phyloP scores from a whole-genome alignment of 176 grass and related monocot species.

The Aegilops umbellulata region DNA sequence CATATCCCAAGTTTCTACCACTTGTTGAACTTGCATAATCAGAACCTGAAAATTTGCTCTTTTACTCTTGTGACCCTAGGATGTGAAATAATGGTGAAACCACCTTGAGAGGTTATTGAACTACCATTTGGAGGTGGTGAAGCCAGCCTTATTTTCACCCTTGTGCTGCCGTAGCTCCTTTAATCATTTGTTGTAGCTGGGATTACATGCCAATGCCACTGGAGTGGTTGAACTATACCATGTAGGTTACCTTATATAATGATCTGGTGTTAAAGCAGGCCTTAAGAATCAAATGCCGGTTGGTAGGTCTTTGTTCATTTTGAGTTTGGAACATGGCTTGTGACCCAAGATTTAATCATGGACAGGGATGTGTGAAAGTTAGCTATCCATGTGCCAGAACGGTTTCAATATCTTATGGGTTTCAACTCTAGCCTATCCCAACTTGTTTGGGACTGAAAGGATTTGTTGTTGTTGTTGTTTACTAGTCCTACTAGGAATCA shows the following conservation, averaged over 20 bases:
- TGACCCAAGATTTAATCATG: not conserved
- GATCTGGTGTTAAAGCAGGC: not conserved
- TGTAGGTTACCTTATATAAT: not conserved
- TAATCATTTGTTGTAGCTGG: not conserved
- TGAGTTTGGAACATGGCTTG: not conserved
- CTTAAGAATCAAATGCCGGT: no score
- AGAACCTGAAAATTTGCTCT: not conserved
- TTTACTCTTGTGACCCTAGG: not conserved
- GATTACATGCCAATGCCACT: not conserved
- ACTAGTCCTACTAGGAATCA: not conserved
- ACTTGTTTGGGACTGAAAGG: no score
- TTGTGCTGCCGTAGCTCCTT: not conserved
- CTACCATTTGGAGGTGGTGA: not conserved
- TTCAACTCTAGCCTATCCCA: no score
- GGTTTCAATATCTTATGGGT: no score
- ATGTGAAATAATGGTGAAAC: slow-evolving; percentile 11
- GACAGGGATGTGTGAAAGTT: no score
- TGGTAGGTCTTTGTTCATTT: not conserved
- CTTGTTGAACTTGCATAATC: slow-evolving; percentile 1
- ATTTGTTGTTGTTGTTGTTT: no score
- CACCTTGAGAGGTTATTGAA: not conserved
- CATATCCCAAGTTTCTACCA: not conserved
- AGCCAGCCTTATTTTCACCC: not conserved
- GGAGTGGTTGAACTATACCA: not conserved
- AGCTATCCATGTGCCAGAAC: no score